Evolutionary conservation across 495 filamentous ascomycete genomes (phyloP).

Genomic region (Xylaria flabelliformis): DNA sequence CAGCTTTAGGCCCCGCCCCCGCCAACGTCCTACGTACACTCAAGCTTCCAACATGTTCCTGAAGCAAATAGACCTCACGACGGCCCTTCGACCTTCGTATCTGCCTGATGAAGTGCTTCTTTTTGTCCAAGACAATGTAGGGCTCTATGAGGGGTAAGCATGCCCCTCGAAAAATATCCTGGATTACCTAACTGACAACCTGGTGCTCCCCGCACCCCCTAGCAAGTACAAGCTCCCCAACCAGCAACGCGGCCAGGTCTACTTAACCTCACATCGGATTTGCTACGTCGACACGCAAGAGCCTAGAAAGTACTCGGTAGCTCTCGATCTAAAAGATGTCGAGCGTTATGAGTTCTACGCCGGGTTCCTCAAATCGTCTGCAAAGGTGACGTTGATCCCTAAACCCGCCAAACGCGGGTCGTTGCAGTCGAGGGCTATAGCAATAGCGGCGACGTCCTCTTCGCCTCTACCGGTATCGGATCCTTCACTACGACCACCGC

Average conservation of each 20-base stretch:
- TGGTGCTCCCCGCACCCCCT: constrained; percentile 21
- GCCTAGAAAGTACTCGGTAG: constrained; percentile 82
- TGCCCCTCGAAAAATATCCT: constrained; percentile 3
- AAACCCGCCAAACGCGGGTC: constrained; percentile 69
- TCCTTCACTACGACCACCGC: constrained; percentile 55
- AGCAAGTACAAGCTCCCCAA: constrained; percentile 96
- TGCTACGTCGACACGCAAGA: constrained; percentile 94
- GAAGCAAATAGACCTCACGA: constrained; percentile 92
- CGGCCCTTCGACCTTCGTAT: constrained; percentile 88
- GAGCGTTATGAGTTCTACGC: constrained; percentile 92
- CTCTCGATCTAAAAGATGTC: constrained; percentile 87
- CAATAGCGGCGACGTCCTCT: constrained; percentile 37
- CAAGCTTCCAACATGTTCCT: constrained; percentile 56
- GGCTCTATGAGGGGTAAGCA: constrained; percentile 93
- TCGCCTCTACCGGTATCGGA: constrained; percentile 58
- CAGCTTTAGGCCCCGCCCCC: constrained; percentile 15
- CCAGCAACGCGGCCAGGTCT: constrained; percentile 93
- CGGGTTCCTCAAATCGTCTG: constrained; percentile 91
- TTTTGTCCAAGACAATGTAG: constrained; percentile 96
- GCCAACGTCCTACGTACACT: constrained; percentile 4
- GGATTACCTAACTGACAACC: constrained; percentile 32
- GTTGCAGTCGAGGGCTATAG: constrained; percentile 52
- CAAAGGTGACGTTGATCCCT: constrained; percentile 88
- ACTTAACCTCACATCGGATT: constrained; percentile 90
- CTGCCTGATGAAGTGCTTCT: constrained; percentile 88